Conservation (phyloP, 2,329 filamentous ascomycete genomes). For the Eutypa lata region DNA sequence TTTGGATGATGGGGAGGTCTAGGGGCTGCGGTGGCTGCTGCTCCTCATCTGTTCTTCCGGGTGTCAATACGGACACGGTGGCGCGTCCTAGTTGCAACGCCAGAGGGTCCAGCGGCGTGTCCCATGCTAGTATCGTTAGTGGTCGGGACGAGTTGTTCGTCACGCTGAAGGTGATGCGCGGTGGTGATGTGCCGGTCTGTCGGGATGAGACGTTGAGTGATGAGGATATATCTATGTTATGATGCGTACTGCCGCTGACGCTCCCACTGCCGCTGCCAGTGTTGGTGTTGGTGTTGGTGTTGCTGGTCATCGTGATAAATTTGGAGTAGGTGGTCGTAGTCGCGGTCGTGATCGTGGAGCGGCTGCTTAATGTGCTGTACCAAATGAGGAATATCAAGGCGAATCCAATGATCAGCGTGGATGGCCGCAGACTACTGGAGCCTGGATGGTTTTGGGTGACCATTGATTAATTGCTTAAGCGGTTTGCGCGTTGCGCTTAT, state of each 20-base stretch:
- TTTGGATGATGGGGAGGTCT: constrained; percentile 33
- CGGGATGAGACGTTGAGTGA: constrained; percentile 26
- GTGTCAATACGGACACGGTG: constrained; percentile 25
- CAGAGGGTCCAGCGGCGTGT: constrained; percentile 42
- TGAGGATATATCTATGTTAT: constrained; percentile 8
- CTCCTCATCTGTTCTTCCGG: constrained; percentile 30
- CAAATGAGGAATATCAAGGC: background rate
- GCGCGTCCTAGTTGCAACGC: constrained; percentile 40
- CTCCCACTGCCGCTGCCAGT: background rate
- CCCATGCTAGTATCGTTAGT: constrained; percentile 41
- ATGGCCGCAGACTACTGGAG: background rate
- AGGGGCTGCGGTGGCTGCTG: constrained; percentile 32
- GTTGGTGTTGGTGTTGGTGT: background rate
- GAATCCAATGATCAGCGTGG: background rate
- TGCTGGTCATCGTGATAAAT: background rate
- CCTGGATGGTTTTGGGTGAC: background rate
- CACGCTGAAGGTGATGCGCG: constrained; percentile 35
- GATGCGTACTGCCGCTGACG: too few species aligned
- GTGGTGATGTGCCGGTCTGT: constrained; percentile 17
- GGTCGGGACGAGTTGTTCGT: constrained; percentile 36
- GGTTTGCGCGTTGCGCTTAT: too few species aligned
- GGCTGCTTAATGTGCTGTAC: too few species aligned
- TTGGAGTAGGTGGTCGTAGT: too few species aligned
- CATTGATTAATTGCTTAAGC: background rate
- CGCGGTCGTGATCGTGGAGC: background rate